Base-by-base conservation (phyloP, 2,329 filamentous ascomycete species). In the Aureobasidium sp. region DNA sequence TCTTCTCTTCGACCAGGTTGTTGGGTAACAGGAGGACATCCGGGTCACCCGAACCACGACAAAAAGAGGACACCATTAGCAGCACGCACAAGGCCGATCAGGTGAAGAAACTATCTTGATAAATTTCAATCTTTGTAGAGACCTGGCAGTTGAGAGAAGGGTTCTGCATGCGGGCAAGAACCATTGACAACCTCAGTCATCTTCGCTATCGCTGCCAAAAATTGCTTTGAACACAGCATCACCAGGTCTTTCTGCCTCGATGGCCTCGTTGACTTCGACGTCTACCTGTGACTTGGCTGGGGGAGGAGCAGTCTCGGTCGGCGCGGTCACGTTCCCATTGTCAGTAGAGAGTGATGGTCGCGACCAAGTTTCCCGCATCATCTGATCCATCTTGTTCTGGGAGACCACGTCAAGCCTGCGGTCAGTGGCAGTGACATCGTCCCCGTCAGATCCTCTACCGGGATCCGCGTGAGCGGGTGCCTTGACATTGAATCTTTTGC, bases 401-500 rank as follows among this genome's bases (percentile, higher is more conserved):
- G 77, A 78, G 4, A 81, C 72, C 21, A 79, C 68, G 55, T 79
- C 77, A 41, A 70, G 63, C 25, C 65, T 68, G 22, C 55, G 53
- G 7, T 58, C 57, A 6, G 54, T 61, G 32, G 49, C 55, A 12
- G 56, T 54, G 14, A 57, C 61, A 34, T 38, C 45, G 57, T 69
- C 60, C 10, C 63, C 57, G 16, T 63, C 66, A 53, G 68, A 66
- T 14, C 68, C 71, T 12, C 52, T 21, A 10, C 47, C 55, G 5
- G 34, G 50, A 21, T 44, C 38, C 27, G 85, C 81, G 66, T 89
- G 79, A 8, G 79, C 76, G 0, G 90, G 89, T 7, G 86, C 80
- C 56, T 78, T 82, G n/a, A 97, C 85, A 61, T 90, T 90, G 70
- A 98, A 95, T 7, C 93, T 79, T 67, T 97, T 98, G 71, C 91